Percentiles rank a stretch among this genome's conserved stretches.
Evolutionary conservation across 108 stramenopile genomes (phyloP).

Genomic region (Cyclostephanos tholiformis): DNA sequence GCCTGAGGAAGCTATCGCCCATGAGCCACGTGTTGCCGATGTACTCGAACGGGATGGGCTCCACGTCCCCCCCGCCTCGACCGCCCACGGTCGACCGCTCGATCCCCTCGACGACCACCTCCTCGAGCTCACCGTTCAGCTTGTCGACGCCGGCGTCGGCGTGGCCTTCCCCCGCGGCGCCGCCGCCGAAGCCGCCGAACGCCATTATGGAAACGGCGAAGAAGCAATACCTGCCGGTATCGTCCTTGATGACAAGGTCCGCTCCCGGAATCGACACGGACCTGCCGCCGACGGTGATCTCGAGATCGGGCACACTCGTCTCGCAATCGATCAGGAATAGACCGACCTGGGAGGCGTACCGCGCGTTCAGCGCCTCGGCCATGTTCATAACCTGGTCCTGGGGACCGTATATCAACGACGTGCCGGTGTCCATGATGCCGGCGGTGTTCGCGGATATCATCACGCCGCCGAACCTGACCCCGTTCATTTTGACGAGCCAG

Average conservation of each 20-base stretch:
- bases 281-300: constrained; percentile 84
- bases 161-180: too few species aligned
- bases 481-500: constrained; percentile 88
- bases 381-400: constrained; percentile 67
- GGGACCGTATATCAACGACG: constrained; percentile 92
- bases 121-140: constrained; percentile 33
- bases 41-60: constrained; percentile 48
- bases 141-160: constrained; percentile 33
- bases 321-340: constrained; percentile 90
- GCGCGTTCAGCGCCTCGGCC: constrained; percentile 80
- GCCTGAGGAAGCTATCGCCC: constrained; percentile 83
- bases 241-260: constrained; percentile 77
- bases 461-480: constrained; percentile 58
- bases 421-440: constrained; percentile 95
- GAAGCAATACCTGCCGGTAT: constrained; percentile 36
- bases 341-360: constrained; percentile 62
- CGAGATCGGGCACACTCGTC: constrained; percentile 72
- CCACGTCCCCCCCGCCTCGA: constrained; percentile 47
- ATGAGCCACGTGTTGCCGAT: constrained; percentile 67
- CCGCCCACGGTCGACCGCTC: constrained; percentile 52
- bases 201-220: constrained; percentile 47
- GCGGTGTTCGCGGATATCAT: constrained; percentile 42
- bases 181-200: constrained; percentile 31
- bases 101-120: constrained; percentile 43
- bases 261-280: constrained; percentile 80